A percentile compares a stretch with the other conserved stretches of the same genome.
These are phyloP conservation scores for Russula dissimulans DNA, from an alignment of 768 basidiomycete species.

Conservation along the genomic window DNA sequence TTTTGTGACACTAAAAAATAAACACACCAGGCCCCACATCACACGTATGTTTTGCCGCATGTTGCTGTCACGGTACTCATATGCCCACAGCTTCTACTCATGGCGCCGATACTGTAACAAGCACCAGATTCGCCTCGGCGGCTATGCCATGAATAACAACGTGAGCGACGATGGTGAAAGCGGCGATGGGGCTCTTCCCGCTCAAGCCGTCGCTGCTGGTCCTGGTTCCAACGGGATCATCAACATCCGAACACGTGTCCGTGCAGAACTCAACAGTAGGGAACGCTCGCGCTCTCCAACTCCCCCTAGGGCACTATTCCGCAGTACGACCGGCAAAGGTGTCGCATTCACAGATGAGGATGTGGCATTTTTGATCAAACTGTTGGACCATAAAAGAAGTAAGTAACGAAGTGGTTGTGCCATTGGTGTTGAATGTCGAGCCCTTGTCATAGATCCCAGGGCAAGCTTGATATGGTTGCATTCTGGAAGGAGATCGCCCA, in stretches of 20 bases:
- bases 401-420: conserved; percentile 17
- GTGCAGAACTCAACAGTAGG: conserved; percentile 26
- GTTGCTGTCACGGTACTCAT: background rate
- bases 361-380: conserved; percentile 63
- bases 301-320: conserved; percentile 66
- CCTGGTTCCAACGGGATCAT: conserved; percentile 34
- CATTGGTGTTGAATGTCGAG: conserved; percentile 18
- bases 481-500: conserved; percentile 73
- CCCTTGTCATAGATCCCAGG: conserved; percentile 38
- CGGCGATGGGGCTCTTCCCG: conserved; percentile 25
- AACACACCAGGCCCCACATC: conserved; percentile 63
- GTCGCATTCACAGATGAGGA: conserved; percentile 85
- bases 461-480: conserved; percentile 60
- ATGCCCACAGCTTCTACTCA: conserved; percentile 60
- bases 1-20: background rate
- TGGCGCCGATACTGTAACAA: conserved; percentile 92
- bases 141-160: conserved; percentile 77
- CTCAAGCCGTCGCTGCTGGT: conserved; percentile 24
- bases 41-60: conserved; percentile 48
- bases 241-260: conserved; percentile 35
- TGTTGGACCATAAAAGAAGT: conserved; percentile 70
- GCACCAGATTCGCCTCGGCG: conserved; percentile 82
- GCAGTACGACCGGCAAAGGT: conserved; percentile 85
- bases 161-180: conserved; percentile 43
- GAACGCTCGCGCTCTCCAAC: conserved; percentile 66